These are phyloP conservation scores for Phytophthora foliorum DNA, from an alignment of 352 stramenopile genomes.

Conservation along the genomic window DNA sequence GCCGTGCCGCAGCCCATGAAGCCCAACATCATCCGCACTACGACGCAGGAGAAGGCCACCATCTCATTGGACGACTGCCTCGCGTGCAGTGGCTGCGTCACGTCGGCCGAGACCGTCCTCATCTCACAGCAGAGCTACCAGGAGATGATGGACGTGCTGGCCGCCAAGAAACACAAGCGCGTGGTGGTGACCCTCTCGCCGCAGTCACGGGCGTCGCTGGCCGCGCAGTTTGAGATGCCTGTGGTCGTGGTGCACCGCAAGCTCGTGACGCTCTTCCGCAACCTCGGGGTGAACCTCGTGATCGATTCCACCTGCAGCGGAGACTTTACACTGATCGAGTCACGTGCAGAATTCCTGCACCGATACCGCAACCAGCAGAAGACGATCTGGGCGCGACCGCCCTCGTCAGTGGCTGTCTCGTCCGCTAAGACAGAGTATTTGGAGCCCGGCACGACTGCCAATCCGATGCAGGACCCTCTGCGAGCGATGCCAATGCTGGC, in stretches of 20 bases:
- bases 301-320: slow-evolving; percentile 93
- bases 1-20: slow-evolving; percentile 49
- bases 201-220: slow-evolving; percentile 89
- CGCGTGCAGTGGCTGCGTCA: slow-evolving; percentile 97
- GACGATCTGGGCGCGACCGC: slow-evolving; percentile 66
- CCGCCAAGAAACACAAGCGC: slow-evolving; percentile 50
- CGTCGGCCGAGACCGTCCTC: slow-evolving; percentile 98
- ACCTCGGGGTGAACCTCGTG: slow-evolving; percentile 90
- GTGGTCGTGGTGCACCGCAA: slow-evolving; percentile 76
- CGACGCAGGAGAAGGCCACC: slow-evolving; percentile 85
- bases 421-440: slow-evolving; percentile 77
- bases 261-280: slow-evolving; percentile 80
- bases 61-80: slow-evolving; percentile 98
- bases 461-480: slow-evolving; percentile 72
- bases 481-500: slow-evolving; percentile 93
- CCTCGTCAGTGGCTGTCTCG: slow-evolving; percentile 77
- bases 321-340: slow-evolving; percentile 95
- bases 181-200: slow-evolving; percentile 92
- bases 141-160: slow-evolving; percentile 84
- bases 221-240: slow-evolving; percentile 79
- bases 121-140: slow-evolving; percentile 96
- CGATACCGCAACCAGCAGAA: slow-evolving; percentile 85
- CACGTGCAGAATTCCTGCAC: slow-evolving; percentile 91
- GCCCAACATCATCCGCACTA: slow-evolving; percentile 86
- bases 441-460: slow-evolving; percentile 57